A percentile compares a stretch with the other conserved stretches of the same genome.
Conservation (phyloP, 768 basidiomycete genomes). For the Candolleomyces efflorescens region DNA sequence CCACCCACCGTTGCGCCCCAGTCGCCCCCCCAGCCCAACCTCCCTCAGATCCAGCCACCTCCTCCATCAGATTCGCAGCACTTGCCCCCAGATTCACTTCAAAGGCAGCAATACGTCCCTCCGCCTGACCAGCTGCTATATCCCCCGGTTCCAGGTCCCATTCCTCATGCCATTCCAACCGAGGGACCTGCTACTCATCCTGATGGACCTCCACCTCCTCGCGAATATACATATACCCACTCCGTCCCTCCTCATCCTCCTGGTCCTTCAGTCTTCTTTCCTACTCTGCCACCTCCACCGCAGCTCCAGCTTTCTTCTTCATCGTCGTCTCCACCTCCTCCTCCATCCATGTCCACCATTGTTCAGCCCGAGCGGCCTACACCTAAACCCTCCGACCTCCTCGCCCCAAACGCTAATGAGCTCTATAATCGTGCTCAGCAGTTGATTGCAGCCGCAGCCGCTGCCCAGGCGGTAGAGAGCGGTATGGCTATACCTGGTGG, state of each 20-base stretch:
- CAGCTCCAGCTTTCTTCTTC: slow-evolving; percentile 5
- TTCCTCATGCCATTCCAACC: slow-evolving; percentile 39
- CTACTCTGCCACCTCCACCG: slow-evolving; percentile 1
- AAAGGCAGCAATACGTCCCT: slow-evolving; percentile 17
- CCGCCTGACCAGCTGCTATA: slow-evolving; percentile 30
- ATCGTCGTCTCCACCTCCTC: slow-evolving; percentile 21
- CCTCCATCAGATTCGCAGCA: slow-evolving; percentile 17
- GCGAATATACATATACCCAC: slow-evolving; percentile 36
- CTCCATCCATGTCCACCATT: slow-evolving; percentile 32
- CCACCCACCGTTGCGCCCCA: neutral
- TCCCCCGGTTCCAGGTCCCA: slow-evolving; percentile 34
- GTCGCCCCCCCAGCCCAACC: slow-evolving; percentile 3
- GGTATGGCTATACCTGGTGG: slow-evolving; percentile 27
- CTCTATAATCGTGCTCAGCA: slow-evolving; percentile 46
- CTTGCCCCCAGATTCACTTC: slow-evolving; percentile 34
- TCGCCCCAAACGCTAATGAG: slow-evolving; percentile 50
- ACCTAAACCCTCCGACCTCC: slow-evolving; percentile 26
- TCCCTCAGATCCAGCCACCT: slow-evolving; percentile 9
- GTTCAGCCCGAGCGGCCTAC: neutral
- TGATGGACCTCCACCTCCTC: slow-evolving; percentile 31
- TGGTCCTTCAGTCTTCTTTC: slow-evolving; percentile 29
- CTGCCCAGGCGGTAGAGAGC: slow-evolving; percentile 7
- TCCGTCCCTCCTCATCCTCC: slow-evolving; percentile 31
- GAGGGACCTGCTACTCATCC: slow-evolving; percentile 40
- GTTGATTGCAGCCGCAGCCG: slow-evolving; percentile 13